phyloP scores from a whole-genome alignment of 2,329 filamentous ascomycete genomes.

The Pseudogymnoascus sp. region DNA sequence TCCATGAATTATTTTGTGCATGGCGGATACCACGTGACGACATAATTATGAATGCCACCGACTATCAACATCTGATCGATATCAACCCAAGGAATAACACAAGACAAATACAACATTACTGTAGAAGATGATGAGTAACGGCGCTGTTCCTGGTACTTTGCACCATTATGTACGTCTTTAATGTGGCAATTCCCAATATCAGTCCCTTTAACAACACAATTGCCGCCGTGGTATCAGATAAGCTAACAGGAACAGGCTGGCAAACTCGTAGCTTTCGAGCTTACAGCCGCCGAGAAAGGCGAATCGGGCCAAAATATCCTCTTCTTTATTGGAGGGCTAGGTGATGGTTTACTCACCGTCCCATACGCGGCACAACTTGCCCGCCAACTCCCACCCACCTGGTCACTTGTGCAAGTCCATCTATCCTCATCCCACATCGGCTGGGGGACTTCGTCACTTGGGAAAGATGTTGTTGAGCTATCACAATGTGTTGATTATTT shows the following conservation, averaged over 20 bases:
- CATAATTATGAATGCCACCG: not conserved
- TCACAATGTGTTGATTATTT: constrained; percentile 45
- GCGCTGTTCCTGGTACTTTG: constrained; percentile 19
- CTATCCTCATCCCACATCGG: constrained; percentile 37
- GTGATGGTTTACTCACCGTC: constrained; percentile 46
- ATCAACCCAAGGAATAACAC: not conserved
- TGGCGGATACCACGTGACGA: not conserved
- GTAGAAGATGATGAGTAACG: constrained; percentile 16
- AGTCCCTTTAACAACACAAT: not conserved
- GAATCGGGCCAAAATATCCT: constrained; percentile 37
- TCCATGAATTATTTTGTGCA: constrained; percentile 7
- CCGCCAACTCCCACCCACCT: constrained; percentile 30
- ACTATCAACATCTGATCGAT: not conserved
- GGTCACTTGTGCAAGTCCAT: constrained; percentile 43
- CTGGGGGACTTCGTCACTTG: constrained; percentile 40
- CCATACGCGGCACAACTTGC: constrained; percentile 40
- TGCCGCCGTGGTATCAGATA: not conserved
- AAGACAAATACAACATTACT: constrained; percentile 15
- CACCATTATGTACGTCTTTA: constrained; percentile 20
- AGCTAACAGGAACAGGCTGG: constrained; percentile 21
- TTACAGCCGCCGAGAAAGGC: constrained; percentile 19
- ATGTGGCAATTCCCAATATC: not conserved
- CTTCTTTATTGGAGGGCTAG: constrained; percentile 50
- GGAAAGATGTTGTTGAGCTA: constrained; percentile 44
- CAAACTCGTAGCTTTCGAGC: constrained; percentile 31